Conservation (phyloP, 202 grass and related monocot genomes). For the Setaria italica region DNA sequence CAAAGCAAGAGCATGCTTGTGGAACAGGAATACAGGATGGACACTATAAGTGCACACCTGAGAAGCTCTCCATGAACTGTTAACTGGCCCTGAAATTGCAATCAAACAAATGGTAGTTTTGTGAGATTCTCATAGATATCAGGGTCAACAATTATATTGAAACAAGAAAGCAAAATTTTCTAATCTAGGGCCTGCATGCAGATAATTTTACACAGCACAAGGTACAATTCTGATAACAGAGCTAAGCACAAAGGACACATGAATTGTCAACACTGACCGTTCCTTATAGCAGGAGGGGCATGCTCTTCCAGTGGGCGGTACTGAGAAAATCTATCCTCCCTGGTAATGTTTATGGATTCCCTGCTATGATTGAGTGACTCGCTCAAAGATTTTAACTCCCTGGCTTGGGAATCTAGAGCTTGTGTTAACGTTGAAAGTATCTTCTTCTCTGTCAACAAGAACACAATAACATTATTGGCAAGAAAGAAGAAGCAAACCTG, state of each 20-base stretch:
- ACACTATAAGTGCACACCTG: slow-evolving; percentile 54
- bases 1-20: neutral
- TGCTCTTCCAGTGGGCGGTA: slow-evolving; percentile 61
- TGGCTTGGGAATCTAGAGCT: slow-evolving; percentile 81
- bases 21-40: neutral
- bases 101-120: slow-evolving; percentile 31
- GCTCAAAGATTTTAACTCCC: slow-evolving; percentile 74
- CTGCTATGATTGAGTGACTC: slow-evolving; percentile 60
- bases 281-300: slow-evolving; percentile 50
- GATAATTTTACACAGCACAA: neutral
- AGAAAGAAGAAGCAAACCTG: neutral
- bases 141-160: neutral
- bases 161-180: neutral
- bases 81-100: slow-evolving; percentile 56
- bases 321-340: slow-evolving; percentile 62
- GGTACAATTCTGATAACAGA: neutral
- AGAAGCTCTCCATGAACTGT: slow-evolving; percentile 64
- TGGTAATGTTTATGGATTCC: slow-evolving; percentile 61
- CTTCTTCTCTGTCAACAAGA: slow-evolving; percentile 70
- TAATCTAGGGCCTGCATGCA: neutral
- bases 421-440: slow-evolving; percentile 74
- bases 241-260: neutral
- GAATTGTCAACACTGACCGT: slow-evolving; percentile 56
- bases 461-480: neutral
- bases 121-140: slow-evolving; percentile 32